Conservation (phyloP, 495 filamentous ascomycete species). For the Annulohypoxylon maeteangense region DNA sequence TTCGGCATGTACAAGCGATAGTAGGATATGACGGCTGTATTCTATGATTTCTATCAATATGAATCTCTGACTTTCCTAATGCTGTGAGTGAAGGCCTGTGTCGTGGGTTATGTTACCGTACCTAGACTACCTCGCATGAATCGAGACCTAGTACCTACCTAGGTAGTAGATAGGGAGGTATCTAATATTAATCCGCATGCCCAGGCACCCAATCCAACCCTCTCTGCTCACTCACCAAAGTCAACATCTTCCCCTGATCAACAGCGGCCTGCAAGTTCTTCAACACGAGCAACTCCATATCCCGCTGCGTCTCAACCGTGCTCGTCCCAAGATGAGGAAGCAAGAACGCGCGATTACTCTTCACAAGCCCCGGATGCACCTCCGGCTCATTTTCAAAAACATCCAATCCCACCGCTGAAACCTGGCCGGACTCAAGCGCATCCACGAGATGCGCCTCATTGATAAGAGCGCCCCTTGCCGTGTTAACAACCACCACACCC, state of each 20-base stretch:
- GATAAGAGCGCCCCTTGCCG: constrained; percentile 76
- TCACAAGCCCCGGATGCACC: constrained; percentile 75
- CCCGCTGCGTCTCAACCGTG: constrained; percentile 69
- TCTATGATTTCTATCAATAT: too few species aligned
- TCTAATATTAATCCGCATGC: background rate
- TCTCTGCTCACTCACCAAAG: constrained; percentile 76
- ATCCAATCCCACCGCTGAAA: constrained; percentile 75
- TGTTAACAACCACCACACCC: constrained; percentile 77
- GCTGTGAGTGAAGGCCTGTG: too few species aligned
- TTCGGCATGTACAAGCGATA: background rate
- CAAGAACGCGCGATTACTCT: constrained; percentile 75
- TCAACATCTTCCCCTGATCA: constrained; percentile 71
- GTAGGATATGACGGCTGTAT: too few species aligned
- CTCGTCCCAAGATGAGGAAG: constrained; percentile 84
- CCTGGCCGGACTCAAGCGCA: constrained; percentile 74
- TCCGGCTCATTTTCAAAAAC: constrained; percentile 84
- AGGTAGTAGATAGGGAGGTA: background rate
- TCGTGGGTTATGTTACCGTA: too few species aligned
- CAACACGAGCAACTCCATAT: constrained; percentile 82
- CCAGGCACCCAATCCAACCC: constrained; percentile 42
- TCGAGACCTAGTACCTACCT: too few species aligned
- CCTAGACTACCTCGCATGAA: too few species aligned
- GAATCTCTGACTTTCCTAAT: too few species aligned
- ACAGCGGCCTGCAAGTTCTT: constrained; percentile 73
- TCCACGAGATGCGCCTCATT: constrained; percentile 78